Evolutionary conservation across 768 basidiomycete species (phyloP), one percentile per base, ranked within the genome.

Genomic region (Pluteus cervinus): DNA sequence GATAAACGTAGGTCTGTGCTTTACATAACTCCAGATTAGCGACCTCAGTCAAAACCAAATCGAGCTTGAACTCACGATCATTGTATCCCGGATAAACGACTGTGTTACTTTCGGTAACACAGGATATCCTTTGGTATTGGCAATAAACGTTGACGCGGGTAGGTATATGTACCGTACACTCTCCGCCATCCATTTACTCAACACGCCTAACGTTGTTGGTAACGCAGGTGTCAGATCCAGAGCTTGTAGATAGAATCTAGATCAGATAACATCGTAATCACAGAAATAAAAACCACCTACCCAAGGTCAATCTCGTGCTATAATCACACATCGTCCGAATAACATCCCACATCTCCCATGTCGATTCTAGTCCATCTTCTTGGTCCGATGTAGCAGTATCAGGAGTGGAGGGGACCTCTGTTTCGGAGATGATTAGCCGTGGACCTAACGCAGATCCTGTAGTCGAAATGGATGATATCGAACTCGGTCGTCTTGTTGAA

Each of bases 311-410:
- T 18, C 86, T 74, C 21, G 72, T 65, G 53, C 76, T 79, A 57
- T 92, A 94, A 40, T 82, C 82, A 57, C 96, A 99, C 23, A 94
- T 73, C 3, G 83, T 81, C 43, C 93, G 72, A 41, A 99, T 88
- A 32, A 84, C 73, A 57, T 98, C 96, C 96, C 96, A 99, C 79
- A 93, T 94, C 57, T 98, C 96, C 94, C 96, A 99, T 1, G 86
- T 89, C 5, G 69, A 73, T 49, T 81, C 80, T 36, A 86, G 61
- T 43, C 81, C 76, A 7, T 62, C 65, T 46, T 79, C 78, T 28
- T 71, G 58, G 12, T n/a, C n/a, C n/a, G n/a, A n/a, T n/a, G n/a
- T n/a, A n/a, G n/a, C n/a, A n/a, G n/a, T n/a, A n/a, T n/a, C n/a
- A n/a, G n/a, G n/a, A n/a, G n/a, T n/a, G n/a, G n/a, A n/a, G n/a